phyloP scores from a whole-genome alignment of 768 basidiomycete genomes.

The Cystobasidium ongulense region DNA sequence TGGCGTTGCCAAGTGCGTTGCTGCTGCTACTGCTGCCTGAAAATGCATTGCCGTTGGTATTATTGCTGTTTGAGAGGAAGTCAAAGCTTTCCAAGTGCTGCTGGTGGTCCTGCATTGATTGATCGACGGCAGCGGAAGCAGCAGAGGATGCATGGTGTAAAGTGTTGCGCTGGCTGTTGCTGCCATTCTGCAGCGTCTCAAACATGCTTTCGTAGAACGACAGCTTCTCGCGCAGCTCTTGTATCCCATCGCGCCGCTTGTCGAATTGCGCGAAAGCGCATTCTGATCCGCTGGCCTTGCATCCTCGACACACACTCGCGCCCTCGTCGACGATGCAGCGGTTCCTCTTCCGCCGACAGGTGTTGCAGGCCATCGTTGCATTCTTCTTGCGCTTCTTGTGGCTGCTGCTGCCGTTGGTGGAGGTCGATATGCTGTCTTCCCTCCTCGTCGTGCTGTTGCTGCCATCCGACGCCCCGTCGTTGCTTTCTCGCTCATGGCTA shows the following conservation, averaged over 20 bases:
- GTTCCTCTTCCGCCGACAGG: background rate
- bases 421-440: background rate
- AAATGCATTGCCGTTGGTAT: background rate
- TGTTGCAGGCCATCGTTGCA: conserved; percentile 4
- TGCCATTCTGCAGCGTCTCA: background rate
- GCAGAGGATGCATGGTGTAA: background rate
- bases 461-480: background rate
- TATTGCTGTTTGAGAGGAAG: background rate
- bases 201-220: conserved; percentile 3
- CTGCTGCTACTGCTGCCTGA: background rate
- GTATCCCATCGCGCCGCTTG: conserved; percentile 3
- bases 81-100: background rate
- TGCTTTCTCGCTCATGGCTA: background rate
- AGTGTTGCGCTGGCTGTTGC: no score
- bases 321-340: background rate
- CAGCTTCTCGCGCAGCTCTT: conserved; percentile 1
- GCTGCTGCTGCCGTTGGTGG: background rate
- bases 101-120: background rate
- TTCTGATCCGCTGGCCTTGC: background rate
- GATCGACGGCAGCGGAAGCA: background rate
- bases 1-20: background rate
- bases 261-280: background rate
- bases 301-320: background rate
- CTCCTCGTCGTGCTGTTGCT: background rate
- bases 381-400: conserved; percentile 9